Evolutionary conservation across 2,329 filamentous ascomycete species (phyloP), one percentile per base, ranked within the genome.

Genomic region (Gnomoniopsis smithogilvyi): DNA sequence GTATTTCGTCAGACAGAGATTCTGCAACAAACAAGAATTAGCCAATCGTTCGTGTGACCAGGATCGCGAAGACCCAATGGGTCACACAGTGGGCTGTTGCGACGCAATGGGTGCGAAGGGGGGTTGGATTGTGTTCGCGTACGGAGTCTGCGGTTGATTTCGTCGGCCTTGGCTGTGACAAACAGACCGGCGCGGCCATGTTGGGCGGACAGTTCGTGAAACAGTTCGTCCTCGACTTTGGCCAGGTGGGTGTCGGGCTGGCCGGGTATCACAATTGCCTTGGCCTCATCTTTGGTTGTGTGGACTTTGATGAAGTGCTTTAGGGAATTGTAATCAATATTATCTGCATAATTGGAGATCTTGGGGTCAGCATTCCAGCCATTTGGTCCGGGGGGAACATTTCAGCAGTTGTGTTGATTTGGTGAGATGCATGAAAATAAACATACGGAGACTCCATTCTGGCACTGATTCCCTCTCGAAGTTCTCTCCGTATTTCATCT

Each of bases 251-350:
- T 73, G 69, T 88, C 85, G 64, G 79, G 79, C 56, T 89, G 85
- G 17, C 90, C 90, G 1, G 91, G 91, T 56, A 95, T 93, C 21
- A 87, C 81, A 58, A 92, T 85, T 49, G 89, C 88, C 30, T 78
- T 79, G 51, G 86, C 88, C 67, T 89, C 85, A 72, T 88, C 85
- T 48, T 82, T 83, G 14, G 87, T 88, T 1, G 91, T 96, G 69
- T 92, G 84, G 61, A 83, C 83, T 72, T 94, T 95, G 78, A 96
- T 94, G 68, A 91, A 81, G 71, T 90, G 83, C 74, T 96, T 96
- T 64, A 96, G 82, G 51, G 90, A 89, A 72, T 94, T 91, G 79
- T 96, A 96, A 73, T 95, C 91, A 73, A 96, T 86, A 73, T 96
- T 95, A 72, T 93, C 88, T 91, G 71, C 36, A 26, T 15, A 7